Percentiles rank a stretch among this genome's conserved stretches.
phyloP scores from a whole-genome alignment of 768 basidiomycete species.

The Butyriboletus loyo region DNA sequence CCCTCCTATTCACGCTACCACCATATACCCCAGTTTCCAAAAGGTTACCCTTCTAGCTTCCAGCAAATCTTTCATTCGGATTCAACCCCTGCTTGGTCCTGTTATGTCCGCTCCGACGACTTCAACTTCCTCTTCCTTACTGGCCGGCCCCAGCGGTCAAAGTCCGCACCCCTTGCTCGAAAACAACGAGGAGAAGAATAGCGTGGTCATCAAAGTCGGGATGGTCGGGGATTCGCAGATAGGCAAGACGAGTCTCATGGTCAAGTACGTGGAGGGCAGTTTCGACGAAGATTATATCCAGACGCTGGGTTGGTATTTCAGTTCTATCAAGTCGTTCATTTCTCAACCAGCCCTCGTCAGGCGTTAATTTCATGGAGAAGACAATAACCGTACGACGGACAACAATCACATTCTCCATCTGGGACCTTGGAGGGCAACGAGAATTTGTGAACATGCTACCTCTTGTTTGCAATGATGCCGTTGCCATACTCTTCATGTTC shows the following conservation, averaged over 20 bases:
- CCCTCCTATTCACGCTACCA: conserved; percentile 24
- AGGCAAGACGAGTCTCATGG: conserved; percentile 99
- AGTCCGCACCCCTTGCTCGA: conserved; percentile 48
- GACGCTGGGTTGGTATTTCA: conserved; percentile 75
- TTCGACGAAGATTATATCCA: conserved; percentile 99
- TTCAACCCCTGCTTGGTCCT: conserved; percentile 14
- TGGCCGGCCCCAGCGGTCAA: conserved; percentile 52
- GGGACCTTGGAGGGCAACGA: conserved; percentile 96
- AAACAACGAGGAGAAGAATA: conserved; percentile 76
- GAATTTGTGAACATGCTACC: conserved; percentile 99
- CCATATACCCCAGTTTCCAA: conserved; percentile 25
- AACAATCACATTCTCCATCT: conserved; percentile 99
- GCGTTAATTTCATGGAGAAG: conserved; percentile 99
- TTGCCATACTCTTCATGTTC: conserved; percentile 99
- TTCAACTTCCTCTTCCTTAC: conserved; percentile 41
- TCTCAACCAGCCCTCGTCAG: conserved; percentile 32
- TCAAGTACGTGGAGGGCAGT: conserved; percentile 98
- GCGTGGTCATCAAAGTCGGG: conserved; percentile 96
- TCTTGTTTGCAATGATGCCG: conserved; percentile 98
- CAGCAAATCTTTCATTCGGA: conserved; percentile 20
- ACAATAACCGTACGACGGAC: conserved; percentile 97
- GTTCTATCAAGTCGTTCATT: neutral
- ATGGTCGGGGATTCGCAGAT: conserved; percentile 99
- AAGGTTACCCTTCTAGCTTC: conserved; percentile 15
- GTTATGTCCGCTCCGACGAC: conserved; percentile 51